These are phyloP conservation scores for Mycena belliarum DNA, from an alignment of 768 basidiomycete genomes.

Conservation along the genomic window DNA sequence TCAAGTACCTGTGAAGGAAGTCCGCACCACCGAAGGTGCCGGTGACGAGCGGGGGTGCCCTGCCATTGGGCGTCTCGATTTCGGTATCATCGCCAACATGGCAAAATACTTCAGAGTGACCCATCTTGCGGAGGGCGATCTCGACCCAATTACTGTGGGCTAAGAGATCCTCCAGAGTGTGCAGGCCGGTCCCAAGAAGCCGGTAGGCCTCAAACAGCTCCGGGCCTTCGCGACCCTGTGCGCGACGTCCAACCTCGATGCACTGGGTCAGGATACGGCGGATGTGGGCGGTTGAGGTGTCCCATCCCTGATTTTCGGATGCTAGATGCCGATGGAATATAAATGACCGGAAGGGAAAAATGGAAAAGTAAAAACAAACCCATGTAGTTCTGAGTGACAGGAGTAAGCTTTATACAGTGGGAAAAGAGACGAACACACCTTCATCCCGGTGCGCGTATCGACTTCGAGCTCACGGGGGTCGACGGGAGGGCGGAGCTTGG, in stretches of 20 bases:
- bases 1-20: not conserved
- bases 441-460: constrained; percentile 79
- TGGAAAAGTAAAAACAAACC: constrained; percentile 25
- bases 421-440: constrained; percentile 40
- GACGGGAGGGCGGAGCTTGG: constrained; percentile 74
- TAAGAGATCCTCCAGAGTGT: constrained; percentile 72
- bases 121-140: constrained; percentile 67
- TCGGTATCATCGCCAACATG: constrained; percentile 71
- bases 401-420: not conserved
- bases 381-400: constrained; percentile 64
- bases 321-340: constrained; percentile 28
- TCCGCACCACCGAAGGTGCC: constrained; percentile 61
- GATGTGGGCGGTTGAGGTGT: constrained; percentile 71
- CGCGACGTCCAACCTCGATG: constrained; percentile 67
- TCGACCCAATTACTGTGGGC: constrained; percentile 86
- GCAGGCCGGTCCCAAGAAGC: constrained; percentile 66
- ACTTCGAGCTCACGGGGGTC: constrained; percentile 72
- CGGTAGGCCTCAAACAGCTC: constrained; percentile 71
- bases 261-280: constrained; percentile 62
- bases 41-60: constrained; percentile 63
- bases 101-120: constrained; percentile 70
- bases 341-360: not conserved
- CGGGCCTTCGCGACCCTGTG: constrained; percentile 50
- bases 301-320: constrained; percentile 66
- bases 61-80: constrained; percentile 55